A percentile compares a stretch with the other conserved stretches of the same genome.
phyloP scores from a whole-genome alignment of 2,329 filamentous ascomycete genomes.

The Beauveria rudraprayagi region DNA sequence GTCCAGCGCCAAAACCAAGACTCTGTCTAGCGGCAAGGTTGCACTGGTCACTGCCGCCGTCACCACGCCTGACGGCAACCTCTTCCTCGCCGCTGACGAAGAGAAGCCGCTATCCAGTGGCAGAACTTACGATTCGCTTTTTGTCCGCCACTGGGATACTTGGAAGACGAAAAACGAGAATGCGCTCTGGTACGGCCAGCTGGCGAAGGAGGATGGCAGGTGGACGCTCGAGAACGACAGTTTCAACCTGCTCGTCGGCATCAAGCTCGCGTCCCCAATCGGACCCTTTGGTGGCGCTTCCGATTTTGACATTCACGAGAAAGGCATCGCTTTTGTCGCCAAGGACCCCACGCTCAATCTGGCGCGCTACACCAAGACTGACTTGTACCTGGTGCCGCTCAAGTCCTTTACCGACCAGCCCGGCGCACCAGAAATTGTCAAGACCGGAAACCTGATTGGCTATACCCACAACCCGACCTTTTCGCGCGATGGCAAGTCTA shows the following conservation, averaged over 20 bases:
- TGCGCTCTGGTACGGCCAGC: constrained; percentile 63
- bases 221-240: constrained; percentile 39
- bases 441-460: constrained; percentile 52
- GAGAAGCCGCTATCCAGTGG: constrained; percentile 55
- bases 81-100: constrained; percentile 58
- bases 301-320: constrained; percentile 68
- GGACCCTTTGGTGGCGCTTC: constrained; percentile 69
- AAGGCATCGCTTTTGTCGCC: constrained; percentile 64
- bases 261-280: constrained; percentile 56
- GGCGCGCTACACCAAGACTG: constrained; percentile 71
- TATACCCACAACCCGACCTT: constrained; percentile 63
- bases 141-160: constrained; percentile 77
- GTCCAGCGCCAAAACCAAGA: constrained; percentile 51
- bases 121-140: constrained; percentile 65
- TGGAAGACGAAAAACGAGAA: constrained; percentile 62
- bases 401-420: constrained; percentile 50
- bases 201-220: constrained; percentile 37
- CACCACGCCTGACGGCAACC: constrained; percentile 58
- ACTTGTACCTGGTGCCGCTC: constrained; percentile 67
- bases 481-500: constrained; percentile 60
- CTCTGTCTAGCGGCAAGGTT: constrained; percentile 39
- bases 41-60: constrained; percentile 54
- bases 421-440: constrained; percentile 39
- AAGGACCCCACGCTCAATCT: constrained; percentile 65
- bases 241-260: constrained; percentile 56